Conservation (phyloP, 441 rosid genomes). For the Gossypium davidsonii region DNA sequence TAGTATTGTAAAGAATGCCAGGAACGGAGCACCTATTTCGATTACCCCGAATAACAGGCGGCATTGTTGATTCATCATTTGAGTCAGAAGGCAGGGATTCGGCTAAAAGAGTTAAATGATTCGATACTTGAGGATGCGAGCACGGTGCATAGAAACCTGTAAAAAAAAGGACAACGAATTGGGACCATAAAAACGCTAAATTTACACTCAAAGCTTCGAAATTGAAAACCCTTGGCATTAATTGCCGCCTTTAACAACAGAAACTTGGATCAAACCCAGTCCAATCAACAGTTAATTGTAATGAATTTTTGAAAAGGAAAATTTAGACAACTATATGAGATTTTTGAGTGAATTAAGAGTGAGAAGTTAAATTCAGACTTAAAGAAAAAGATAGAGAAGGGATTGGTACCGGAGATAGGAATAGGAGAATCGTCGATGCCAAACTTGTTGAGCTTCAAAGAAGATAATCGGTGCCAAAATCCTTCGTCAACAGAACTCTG, state of each 20-base stretch:
- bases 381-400: not conserved
- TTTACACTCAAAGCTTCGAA: not conserved
- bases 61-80: conserved; percentile 23
- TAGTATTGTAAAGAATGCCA: conserved; percentile 71
- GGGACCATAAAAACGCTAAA: conserved; percentile 4
- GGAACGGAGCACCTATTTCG: conserved; percentile 80
- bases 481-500: conserved; percentile 83
- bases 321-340: not conserved
- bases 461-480: conserved; percentile 86
- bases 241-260: not conserved
- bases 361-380: not conserved
- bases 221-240: not conserved
- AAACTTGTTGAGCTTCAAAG: conserved; percentile 72
- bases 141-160: conserved; percentile 91
- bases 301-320: not conserved
- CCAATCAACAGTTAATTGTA: not conserved
- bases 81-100: conserved; percentile 59
- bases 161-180: not conserved
- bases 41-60: conserved; percentile 38
- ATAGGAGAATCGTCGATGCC: conserved; percentile 91
- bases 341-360: not conserved
- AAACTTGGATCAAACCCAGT: not conserved
- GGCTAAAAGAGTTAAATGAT: conserved; percentile 56
- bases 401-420: conserved; percentile 51
- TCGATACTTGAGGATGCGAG: conserved; percentile 73